Evolutionary conservation across 371 early-diverging fungal species (phyloP), one percentile per base, ranked within the genome.

Genomic region (Lichtheimia corymbifera): DNA sequence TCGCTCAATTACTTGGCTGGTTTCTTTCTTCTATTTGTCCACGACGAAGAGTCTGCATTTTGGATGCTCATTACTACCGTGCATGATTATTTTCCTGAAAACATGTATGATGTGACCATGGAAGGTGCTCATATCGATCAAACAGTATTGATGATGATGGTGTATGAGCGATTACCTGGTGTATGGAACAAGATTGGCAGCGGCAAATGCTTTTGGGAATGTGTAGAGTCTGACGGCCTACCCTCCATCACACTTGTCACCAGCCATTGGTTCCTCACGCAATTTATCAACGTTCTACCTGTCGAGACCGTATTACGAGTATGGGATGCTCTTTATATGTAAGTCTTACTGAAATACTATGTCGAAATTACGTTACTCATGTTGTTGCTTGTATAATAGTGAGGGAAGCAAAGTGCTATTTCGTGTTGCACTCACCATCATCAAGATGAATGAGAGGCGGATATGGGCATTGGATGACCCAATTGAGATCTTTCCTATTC

Each of bases 281-380:
- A 92, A 4, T 94, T 90, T 61, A 87, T 93, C 58, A 89, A 90
- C 58, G 83, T 90, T 28, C 67, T 93, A 22, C 95, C 95, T 0
- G 77, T 87, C 14, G 93, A 91, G 80, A 87, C 91, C 6, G 86
- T 88, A 14, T 72, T 92, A 0, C 79, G 93, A 5, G 84, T 91
- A 3, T 93, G 93, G 93, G 95, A 93, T 83, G 83, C 84, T 50
- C 88, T 93, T 59, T 87, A 88, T 63, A 87, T 88, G 85, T 82
- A 81, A 76, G 87, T 69, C 14, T 25, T 22, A 22, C 2, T 17
- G 28, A n/a, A 9, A 9, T 9, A 9, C 11, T 11, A 35, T 0
- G 4, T 35, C 35, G 9, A 35, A 6, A 30, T 35, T 14, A 49
- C 5, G 6, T 35, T 35, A 35, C 35, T 35, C 35, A 35, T 35